A percentile compares a stretch with the other conserved stretches of the same genome.
Evolutionary conservation across 495 filamentous ascomycete species (phyloP).

Genomic region (Neurospora tetraspora): DNA sequence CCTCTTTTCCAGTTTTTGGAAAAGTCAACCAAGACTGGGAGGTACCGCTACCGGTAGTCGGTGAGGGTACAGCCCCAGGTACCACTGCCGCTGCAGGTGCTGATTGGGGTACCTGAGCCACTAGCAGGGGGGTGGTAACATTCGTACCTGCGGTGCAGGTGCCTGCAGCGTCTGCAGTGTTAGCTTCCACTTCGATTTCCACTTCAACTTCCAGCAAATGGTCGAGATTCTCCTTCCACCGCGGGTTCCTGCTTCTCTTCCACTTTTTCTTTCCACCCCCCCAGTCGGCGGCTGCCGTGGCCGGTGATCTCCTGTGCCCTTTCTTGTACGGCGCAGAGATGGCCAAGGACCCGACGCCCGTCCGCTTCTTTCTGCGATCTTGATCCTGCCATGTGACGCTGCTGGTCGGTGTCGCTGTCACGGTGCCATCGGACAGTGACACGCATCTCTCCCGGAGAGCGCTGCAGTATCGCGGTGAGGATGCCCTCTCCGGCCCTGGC

Average conservation of each 20-base stretch:
- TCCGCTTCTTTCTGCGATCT: background rate
- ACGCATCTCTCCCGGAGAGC: background rate
- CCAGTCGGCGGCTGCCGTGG: background rate
- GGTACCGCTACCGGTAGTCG: background rate
- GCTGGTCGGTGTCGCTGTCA: background rate
- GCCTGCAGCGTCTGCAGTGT: conserved; percentile 2
- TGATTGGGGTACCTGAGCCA: background rate
- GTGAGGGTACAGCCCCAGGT: background rate
- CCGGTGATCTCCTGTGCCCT: background rate
- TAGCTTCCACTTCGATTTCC: background rate
- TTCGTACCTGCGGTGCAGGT: background rate
- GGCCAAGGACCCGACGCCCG: background rate
- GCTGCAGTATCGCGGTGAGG: background rate
- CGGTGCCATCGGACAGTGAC: background rate
- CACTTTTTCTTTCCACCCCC: background rate
- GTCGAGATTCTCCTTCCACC: background rate
- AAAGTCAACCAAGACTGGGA: background rate
- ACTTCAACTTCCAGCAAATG: background rate
- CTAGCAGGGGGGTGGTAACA: background rate
- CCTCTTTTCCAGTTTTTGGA: background rate
- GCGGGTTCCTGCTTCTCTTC: background rate
- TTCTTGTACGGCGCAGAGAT: background rate
- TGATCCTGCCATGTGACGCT: background rate
- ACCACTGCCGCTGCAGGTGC: background rate
- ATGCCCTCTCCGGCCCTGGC: background rate